Evolutionary conservation across 148 eudicot genomes (phyloP), one percentile per base, ranked within the genome.

Genomic region (Amaranthus cruentus): DNA sequence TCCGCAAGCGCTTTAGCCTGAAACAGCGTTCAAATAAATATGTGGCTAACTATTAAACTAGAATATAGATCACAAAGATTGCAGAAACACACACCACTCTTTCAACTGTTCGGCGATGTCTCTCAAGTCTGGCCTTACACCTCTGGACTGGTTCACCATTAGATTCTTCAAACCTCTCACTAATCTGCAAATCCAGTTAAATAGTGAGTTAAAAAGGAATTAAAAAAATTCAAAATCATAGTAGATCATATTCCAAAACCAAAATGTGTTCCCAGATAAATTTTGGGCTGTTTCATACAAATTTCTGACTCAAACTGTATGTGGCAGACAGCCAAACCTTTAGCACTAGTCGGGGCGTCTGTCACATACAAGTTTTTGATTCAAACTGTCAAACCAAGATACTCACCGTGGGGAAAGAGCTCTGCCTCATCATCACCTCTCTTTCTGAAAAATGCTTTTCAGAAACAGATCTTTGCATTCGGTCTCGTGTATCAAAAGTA

Each of bases 1-100:
- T 91, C 99, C 38, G 87, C 99, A 52, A 95, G 87, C 42, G 99
- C 99, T 78, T 87, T 90, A 55, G 99, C 97, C 99, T 95, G 87
- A 78, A 77, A 82, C 47, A 70, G 53, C 55, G 54, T 64, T 42
- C 48, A 49, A 44, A 18, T 38, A 76, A 43, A 52, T 9, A 53
- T 46, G 12, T 38, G 62, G 67, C 54, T 50, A 72, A 47, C 55
- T 64, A 10, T 59, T 38, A 75, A 43, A 56, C 52, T 8, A 7
- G 43, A 2, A 57, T 6, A 4, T 11, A 6, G 3, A 5, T 9
- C 2, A 59, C 3, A 46, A 43, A 58, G 3, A n/a, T 57, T 50
- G 74, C 75, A 69, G 47, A 58, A 57, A 72, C 67, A 15, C 92
- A 81, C 84, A 92, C 99, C 70, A 93, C 96, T 69, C 99, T 97